Base-by-base conservation (phyloP, 139 green algal species). In the Asterochloris erici region DNA sequence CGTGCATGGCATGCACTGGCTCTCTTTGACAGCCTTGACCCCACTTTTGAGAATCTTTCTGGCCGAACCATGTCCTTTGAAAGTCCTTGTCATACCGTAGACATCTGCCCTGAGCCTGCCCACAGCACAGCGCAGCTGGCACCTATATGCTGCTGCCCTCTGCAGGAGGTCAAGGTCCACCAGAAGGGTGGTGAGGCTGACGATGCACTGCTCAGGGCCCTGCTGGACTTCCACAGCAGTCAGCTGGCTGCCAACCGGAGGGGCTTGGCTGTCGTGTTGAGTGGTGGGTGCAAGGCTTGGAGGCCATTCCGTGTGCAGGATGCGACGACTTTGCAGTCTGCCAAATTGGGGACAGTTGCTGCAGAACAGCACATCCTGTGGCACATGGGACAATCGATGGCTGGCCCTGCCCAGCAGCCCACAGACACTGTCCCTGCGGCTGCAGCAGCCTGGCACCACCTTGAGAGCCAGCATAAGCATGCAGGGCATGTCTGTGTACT, bases 151-250 rank as follows among this genome's bases (percentile, higher is more conserved):
- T 38, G 13, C 47, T 13, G 10, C 0, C 21, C 10, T 16, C 16
- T 61, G 11, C 60, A 80, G 76, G 23, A 70, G 28, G 60, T 62
- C 6, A 80, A 80, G 6, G 38, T 54, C 38, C 38, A 54, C 38
- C 38, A 54, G 38, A 54, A 54, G 26, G 76, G 76, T 9, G 76
- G 76, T 11, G 76, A 80, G 24, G 76, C 76, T 63, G 76, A 80
- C 68, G 76, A 80, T 70, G 76, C 76, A 10, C 76, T 80, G 13
- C 68, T 70, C 54, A 47, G 76, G 26, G 76, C 68, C 0, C 68
- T 80, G 76, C 76, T 80, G 60, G 76, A 80, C 23, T 80, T 80
- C 60, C 60, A 80, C 21, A 80, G 24, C 19, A 80, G 60, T 69
- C 76, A 80, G 60, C 54, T 80, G 47, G 60, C 68, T 19, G 76